These are phyloP conservation scores for Dioscorea cayenensis DNA, from an alignment of 116 monocot genomes.

Conservation along the genomic window DNA sequence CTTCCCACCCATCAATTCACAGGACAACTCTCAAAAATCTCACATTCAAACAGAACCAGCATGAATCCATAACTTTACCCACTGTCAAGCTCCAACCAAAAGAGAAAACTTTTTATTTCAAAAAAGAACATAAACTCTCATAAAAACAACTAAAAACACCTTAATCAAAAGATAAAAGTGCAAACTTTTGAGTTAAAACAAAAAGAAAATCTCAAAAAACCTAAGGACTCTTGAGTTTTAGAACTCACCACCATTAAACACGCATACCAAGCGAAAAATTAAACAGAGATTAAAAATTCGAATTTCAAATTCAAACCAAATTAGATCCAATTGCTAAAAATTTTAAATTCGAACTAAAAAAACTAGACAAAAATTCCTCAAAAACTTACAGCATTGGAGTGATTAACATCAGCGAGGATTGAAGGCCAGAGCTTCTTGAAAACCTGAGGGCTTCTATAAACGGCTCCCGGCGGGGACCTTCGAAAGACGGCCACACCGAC, in stretches of 20 bases:
- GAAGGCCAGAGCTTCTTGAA: slow-evolving; percentile 62
- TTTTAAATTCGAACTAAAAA: neutral
- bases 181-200: too few species aligned
- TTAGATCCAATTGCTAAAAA: neutral
- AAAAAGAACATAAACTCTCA: too few species aligned
- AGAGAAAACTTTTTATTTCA: too few species aligned
- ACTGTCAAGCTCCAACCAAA: too few species aligned
- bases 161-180: too few species aligned
- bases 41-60: neutral
- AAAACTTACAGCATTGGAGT: slow-evolving; percentile 52
- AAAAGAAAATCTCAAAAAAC: too few species aligned
- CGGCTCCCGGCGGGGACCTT: slow-evolving; percentile 49
- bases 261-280: neutral
- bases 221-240: too few species aligned
- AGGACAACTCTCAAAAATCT: neutral
- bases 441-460: slow-evolving; percentile 65
- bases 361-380: neutral
- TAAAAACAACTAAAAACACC: too few species aligned
- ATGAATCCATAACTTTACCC: too few species aligned
- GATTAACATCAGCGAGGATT: slow-evolving; percentile 51
- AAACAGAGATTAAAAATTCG: neutral
- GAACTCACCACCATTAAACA: too few species aligned
- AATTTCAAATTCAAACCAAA: neutral
- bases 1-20: neutral
- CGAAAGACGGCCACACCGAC: slow-evolving; percentile 42